Base-by-base conservation (phyloP, 805 yeast species). In the Kodamaea hsintzibuensis region DNA sequence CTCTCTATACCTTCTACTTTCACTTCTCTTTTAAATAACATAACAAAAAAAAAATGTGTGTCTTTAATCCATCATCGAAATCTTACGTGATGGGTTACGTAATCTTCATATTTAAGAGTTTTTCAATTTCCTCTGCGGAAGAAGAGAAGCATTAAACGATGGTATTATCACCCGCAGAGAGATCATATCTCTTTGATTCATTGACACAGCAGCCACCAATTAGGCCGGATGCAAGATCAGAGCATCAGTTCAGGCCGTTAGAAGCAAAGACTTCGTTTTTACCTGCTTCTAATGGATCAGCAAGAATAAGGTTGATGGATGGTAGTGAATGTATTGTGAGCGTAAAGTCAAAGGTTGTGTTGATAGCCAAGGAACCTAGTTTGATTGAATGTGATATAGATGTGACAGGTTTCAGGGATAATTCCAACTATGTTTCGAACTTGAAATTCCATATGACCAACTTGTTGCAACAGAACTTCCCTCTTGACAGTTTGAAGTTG, bases 311-410 rank as follows among this genome's bases (percentile, higher is more conserved):
- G 58, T 81, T 91, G 35, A 80, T 88, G 48, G 98, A 93, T 69
- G 98, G 99, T 18, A 83, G 91, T 57, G 98, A 95, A 70, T 91
- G 97, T 62, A 86, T 95, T 35, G 93, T 91, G 4, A 95, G 98
- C 64, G 81, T 93, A 47, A 95, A 95, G 70, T 83, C 92, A 10
- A 88, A 88, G 62, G 97, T 92, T 2, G 88, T 89, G 13, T 57
- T 64, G 50, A 55, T 70, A 57, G 55, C 61, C 30, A 62, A 61
- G 45, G 78, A 80, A 14, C 61, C 75, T 0, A 83, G 81, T 16
- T 71, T 90, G 38, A 73, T 92, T 8, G 84, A 84, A 45, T 85
- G 91, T 27, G 96, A 89, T 52, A 84, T 93, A 13, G 96, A 89
- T 61, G 81, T 88, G n/a, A 80, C 85, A 17, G 95, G 95, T 0